Evolutionary conservation across 352 stramenopile genomes (phyloP).

Genomic region (Phytopythium boreale): DNA sequence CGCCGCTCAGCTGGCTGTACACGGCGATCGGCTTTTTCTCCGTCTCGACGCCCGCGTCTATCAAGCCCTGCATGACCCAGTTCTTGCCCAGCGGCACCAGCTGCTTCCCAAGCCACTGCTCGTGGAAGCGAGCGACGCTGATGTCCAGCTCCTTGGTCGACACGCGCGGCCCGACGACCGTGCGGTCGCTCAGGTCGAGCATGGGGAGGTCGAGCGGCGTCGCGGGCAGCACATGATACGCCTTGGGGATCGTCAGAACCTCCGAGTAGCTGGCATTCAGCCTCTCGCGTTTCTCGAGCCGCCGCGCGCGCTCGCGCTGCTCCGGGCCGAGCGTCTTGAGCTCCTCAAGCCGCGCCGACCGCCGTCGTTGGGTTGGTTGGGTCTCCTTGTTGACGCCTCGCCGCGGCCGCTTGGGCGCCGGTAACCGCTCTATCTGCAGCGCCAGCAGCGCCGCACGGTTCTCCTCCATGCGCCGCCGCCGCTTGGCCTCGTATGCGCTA

Average conservation of each 20-base stretch:
- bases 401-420: slow-evolving; percentile 10
- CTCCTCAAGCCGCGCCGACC: background rate
- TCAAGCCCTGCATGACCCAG: slow-evolving; percentile 47
- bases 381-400: background rate
- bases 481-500: slow-evolving; percentile 61
- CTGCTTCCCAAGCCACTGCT: slow-evolving; percentile 44
- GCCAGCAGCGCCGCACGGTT: slow-evolving; percentile 44
- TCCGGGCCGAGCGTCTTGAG: background rate
- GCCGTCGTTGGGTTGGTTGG: background rate
- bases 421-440: slow-evolving; percentile 25
- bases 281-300: background rate
- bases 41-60: slow-evolving; percentile 15
- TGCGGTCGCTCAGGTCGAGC: background rate
- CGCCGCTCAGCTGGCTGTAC: slow-evolving; percentile 46
- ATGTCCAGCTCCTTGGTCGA: slow-evolving; percentile 29
- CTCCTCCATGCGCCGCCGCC: slow-evolving; percentile 41
- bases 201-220: background rate
- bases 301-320: background rate
- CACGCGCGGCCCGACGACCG: background rate
- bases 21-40: background rate
- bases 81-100: slow-evolving; percentile 48
- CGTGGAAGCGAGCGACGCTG: slow-evolving; percentile 40
- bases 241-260: background rate
- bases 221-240: background rate
- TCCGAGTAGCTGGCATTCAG: background rate